These are phyloP conservation scores for Cucumis hystrix DNA, from an alignment of 306 rosid genomes.

Conservation along the genomic window DNA sequence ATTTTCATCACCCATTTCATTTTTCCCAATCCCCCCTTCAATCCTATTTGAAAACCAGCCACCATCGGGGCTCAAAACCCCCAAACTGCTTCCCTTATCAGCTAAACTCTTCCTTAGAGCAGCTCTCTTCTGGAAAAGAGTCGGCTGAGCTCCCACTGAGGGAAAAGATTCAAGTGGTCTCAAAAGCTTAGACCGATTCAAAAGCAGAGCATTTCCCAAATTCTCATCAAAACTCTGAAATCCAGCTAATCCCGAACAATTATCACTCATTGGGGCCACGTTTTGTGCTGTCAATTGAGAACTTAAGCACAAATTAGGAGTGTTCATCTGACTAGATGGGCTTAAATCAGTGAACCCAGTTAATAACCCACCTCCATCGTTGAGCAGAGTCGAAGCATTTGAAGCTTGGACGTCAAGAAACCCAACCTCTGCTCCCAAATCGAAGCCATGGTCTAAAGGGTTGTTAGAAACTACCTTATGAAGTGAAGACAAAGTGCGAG, in stretches of 20 bases:
- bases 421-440: conserved; percentile 38
- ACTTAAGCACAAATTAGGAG: conserved; percentile 25
- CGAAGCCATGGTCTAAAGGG: conserved; percentile 48
- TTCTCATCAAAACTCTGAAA: conserved; percentile 33
- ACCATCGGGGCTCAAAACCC: conserved; percentile 18
- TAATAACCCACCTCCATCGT: conserved; percentile 12
- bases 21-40: background rate
- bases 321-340: conserved; percentile 20
- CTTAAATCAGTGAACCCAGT: conserved; percentile 32
- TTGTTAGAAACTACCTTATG: conserved; percentile 21
- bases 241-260: conserved; percentile 3
- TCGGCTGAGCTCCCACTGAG: conserved; percentile 46
- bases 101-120: conserved; percentile 26
- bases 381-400: conserved; percentile 6
- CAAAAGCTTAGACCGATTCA: conserved; percentile 32
- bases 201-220: conserved; percentile 36
- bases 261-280: background rate
- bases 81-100: conserved; percentile 27
- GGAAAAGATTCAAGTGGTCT: conserved; percentile 44
- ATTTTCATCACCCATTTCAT: background rate
- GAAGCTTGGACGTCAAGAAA: conserved; percentile 19
- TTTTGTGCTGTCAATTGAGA: conserved; percentile 22
- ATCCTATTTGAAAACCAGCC: background rate
- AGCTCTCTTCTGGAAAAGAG: conserved; percentile 74
- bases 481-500: conserved; percentile 33